Base-by-base conservation (phyloP, 2,329 filamentous ascomycete species). In the Penicillium digitatum region DNA sequence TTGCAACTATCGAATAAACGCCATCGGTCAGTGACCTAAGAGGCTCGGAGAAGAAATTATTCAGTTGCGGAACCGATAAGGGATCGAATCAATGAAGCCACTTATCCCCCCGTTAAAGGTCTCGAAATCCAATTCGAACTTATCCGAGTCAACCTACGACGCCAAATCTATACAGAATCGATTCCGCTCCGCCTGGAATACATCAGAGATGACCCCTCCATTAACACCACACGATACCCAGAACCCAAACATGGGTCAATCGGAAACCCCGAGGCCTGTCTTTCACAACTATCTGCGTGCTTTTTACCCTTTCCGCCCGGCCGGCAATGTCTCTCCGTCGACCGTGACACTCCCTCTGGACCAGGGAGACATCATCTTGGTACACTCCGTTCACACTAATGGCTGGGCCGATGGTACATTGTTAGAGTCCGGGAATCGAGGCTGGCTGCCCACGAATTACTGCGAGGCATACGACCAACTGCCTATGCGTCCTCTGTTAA, bases 361-460 rank as follows among this genome's bases (percentile, higher is more conserved):
- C 63, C 87, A 94, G 69, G 94, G 94, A 56, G 94, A 99, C 68
- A 84, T 99, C 46, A 87, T 99, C 51, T 77, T 99, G 55, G 88
- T 99, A 22, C 94, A 99, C 73, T 96, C 94, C 4, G 89, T 97
- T 62, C 94, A 99, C 74, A 94, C 90, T 57, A 99, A 97, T 76
- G 94, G 94, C 64, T 99, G 94, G 94, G 94, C 94, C 31, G 94
- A 99, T 72, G 94, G 94, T 48, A 99, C 94, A 0, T 79, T 96
- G 38, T 77, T 99, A 58, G 82, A 87, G 24, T 90, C 91, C 3
- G 93, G 93, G 26, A 88, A 88, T 48, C 83, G 94, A 63, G 94
- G 94, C 59, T 99, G 94, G 94, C 79, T 99, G 57, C 94, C 94
- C 3, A 99, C 94, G 9, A 99, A 99, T 74, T 99, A 97, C 72